Evolutionary conservation across 2,329 filamentous ascomycete species (phyloP).

Genomic region (Microthyrium microscopicum): DNA sequence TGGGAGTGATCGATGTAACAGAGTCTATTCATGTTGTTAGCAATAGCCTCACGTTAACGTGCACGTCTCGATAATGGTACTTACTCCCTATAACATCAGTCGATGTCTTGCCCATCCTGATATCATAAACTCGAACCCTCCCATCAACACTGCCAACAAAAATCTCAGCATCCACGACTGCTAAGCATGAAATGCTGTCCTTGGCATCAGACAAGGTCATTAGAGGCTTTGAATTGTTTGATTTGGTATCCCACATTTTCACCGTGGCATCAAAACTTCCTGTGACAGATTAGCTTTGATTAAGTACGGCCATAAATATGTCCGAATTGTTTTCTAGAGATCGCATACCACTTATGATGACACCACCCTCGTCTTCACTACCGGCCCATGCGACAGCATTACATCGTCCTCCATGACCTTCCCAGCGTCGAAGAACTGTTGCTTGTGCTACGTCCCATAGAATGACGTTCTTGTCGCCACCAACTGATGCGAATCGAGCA

Average conservation of each 20-base stretch:
- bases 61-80: conserved; percentile 12
- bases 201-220: conserved; percentile 58
- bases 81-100: conserved; percentile 51
- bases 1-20: conserved; percentile 61
- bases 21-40: conserved; percentile 21
- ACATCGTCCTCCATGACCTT: conserved; percentile 54
- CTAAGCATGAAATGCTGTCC: conserved; percentile 42
- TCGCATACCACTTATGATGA: neutral
- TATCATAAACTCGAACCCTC: conserved; percentile 63
- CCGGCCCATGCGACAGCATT: conserved; percentile 70
- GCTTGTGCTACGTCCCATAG: conserved; percentile 85
- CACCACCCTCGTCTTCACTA: conserved; percentile 11
- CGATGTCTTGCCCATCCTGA: conserved; percentile 54
- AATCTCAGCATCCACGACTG: conserved; percentile 34
- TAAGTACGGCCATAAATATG: conserved; percentile 2
- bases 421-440: conserved; percentile 58
- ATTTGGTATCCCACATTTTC: conserved; percentile 55
- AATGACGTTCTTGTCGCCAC: conserved; percentile 82
- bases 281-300: neutral
- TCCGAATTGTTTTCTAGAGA: too few relatives aligned
- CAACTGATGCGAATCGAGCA: conserved; percentile 67
- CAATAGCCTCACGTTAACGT: neutral
- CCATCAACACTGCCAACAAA: conserved; percentile 72
- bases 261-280: conserved; percentile 63
- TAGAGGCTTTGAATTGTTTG: conserved; percentile 41